Evolutionary conservation across 495 filamentous ascomycete genomes (phyloP), one percentile per base, ranked within the genome.

Genomic region (Daldinia bambusicola): DNA sequence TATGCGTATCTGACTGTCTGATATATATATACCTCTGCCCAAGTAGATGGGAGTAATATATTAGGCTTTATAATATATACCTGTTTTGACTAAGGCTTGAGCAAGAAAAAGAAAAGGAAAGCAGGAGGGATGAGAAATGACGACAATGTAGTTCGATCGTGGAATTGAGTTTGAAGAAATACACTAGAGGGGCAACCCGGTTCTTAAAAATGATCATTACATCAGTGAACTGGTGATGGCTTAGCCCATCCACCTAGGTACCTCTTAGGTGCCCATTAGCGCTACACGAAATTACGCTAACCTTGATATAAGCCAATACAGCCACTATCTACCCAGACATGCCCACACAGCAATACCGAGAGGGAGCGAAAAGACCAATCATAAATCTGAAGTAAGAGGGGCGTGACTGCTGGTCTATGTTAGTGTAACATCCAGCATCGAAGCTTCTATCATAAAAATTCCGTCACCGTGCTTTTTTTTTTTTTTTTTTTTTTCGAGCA

Each of bases 211-310:
- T 52, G 13, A 56, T 57, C 18, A 70, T 70, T 70, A 66, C 67
- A 70, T 70, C 67, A 70, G 67, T 51, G 53, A 70, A 61, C 67
- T 70, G 55, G 50, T 70, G 67, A 70, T 61, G 67, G 38, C 32
- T 30, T 45, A 50, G 59, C 34, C 43, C 38, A 18, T 61, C 61
- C 55, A 4, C 30, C 26, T 26, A 26, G 26, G 26, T 26, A 26
- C 26, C 3, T 3, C 26, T 26, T 26, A 26, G 26, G 26, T 26
- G 26, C 1, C 45, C 30, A 55, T 61, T 65, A 63, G 59, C 67
- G 67, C 55, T 48, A 22, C 50, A 32, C 32, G 50, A 53, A 53
- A 32, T 3, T 3, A 26, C 26, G 26, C 26, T 26, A 26, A 26
- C 26, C 26, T 26, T 26, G 26, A 18, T 55, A 59, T 12, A 13